Percentiles rank a stretch among this genome's conserved stretches.
Evolutionary conservation across 495 filamentous ascomycete genomes (phyloP).

Genomic region (Astrothelium macrocarpum): DNA sequence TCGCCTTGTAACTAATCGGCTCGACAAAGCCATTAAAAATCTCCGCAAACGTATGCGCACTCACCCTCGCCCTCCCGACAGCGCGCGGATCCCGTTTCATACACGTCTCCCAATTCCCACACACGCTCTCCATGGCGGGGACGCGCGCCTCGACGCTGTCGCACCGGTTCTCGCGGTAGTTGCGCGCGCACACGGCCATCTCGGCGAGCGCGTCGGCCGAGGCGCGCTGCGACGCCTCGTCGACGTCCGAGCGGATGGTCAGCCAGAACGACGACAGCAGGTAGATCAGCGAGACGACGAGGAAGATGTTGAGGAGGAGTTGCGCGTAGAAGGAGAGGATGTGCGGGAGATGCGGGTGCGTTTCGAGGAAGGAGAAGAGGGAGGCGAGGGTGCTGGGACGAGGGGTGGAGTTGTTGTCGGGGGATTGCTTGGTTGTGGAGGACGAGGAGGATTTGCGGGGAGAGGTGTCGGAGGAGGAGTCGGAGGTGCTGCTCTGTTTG

Average conservation of each 20-base stretch:
- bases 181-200: constrained; percentile 58
- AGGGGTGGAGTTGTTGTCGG: constrained; percentile 6
- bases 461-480: constrained; percentile 20
- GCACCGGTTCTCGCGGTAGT: constrained; percentile 68
- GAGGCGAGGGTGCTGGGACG: constrained; percentile 34
- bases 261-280: constrained; percentile 58
- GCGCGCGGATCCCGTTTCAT: constrained; percentile 66
- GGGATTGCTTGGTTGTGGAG: constrained; percentile 12
- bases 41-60: constrained; percentile 69
- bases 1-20: constrained; percentile 62
- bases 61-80: constrained; percentile 57
- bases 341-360: constrained; percentile 74
- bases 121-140: constrained; percentile 63
- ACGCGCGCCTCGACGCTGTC: constrained; percentile 43
- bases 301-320: constrained; percentile 64
- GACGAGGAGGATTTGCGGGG: constrained; percentile 25
- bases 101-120: constrained; percentile 72
- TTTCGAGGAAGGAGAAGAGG: constrained; percentile 59
- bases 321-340: constrained; percentile 81
- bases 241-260: constrained; percentile 67
- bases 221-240: constrained; percentile 54
- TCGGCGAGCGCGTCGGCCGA: constrained; percentile 56
- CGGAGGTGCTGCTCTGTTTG: constrained; percentile 52
- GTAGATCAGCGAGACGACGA: constrained; percentile 58
- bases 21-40: constrained; percentile 68